phyloP scores from a whole-genome alignment of 352 stramenopile genomes.

The Phytophthora sp. region DNA sequence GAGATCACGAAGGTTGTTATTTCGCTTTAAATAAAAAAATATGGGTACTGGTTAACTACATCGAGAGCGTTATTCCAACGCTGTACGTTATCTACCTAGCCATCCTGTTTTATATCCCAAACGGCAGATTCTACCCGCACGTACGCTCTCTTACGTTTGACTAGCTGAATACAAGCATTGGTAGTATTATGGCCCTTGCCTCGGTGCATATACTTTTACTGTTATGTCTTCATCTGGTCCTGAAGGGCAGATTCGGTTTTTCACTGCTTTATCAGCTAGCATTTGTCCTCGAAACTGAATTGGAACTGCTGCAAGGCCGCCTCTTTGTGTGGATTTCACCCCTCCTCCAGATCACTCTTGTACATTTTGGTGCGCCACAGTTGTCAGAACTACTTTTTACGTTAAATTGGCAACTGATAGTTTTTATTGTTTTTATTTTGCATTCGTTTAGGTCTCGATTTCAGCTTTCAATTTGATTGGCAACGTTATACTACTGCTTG shows the following conservation, averaged over 20 bases:
- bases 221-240: neutral
- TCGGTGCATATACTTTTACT: neutral
- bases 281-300: conserved; percentile 37
- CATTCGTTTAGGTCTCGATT: conserved; percentile 4
- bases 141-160: neutral
- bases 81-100: conserved; percentile 23
- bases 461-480: conserved; percentile 24
- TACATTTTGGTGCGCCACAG: conserved; percentile 3
- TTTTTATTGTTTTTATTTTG: neutral
- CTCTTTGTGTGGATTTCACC: conserved; percentile 29
- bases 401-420: conserved; percentile 10
- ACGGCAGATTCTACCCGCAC: conserved; percentile 28
- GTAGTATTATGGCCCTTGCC: neutral
- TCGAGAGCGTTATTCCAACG: conserved; percentile 6
- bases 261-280: conserved; percentile 28
- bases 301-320: conserved; percentile 9
- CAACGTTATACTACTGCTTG: too few species aligned
- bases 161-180: conserved; percentile 5
- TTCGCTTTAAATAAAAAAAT: neutral
- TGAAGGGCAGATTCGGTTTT: conserved; percentile 7
- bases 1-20: neutral
- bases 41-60: conserved; percentile 1
- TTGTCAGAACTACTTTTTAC: neutral
- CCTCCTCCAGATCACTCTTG: conserved; percentile 19
- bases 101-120: conserved; percentile 26